Evolutionary conservation across 495 filamentous ascomycete genomes (phyloP).

Genomic region (Lasiosphaeria hispida): DNA sequence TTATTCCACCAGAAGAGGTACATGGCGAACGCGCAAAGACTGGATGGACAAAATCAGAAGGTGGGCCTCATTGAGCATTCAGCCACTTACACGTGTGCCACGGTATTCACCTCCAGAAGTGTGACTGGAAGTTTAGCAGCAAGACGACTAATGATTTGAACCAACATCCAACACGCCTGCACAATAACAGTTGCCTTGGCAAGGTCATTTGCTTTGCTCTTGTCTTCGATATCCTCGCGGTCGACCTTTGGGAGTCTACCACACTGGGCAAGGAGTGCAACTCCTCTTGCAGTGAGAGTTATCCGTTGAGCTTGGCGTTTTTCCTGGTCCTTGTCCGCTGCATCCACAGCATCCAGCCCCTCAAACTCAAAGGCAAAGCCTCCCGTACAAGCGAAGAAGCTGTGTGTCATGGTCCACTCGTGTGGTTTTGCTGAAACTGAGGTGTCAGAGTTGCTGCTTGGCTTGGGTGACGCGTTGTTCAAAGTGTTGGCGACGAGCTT

Average conservation of each 20-base stretch:
- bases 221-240: slow-evolving; percentile 11
- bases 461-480: not conserved
- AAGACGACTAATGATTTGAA: slow-evolving; percentile 27
- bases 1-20: slow-evolving; percentile 6
- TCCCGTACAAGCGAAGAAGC: slow-evolving; percentile 6
- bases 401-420: slow-evolving; percentile 5
- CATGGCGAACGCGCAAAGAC: not conserved
- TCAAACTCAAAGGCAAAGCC: slow-evolving; percentile 1
- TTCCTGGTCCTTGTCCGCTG: not conserved
- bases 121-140: slow-evolving; percentile 23
- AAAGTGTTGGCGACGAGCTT: not conserved
- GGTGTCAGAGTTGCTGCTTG: not conserved
- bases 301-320: not conserved
- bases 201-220: slow-evolving; percentile 18
- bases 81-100: slow-evolving; percentile 2
- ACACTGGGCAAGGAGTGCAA: slow-evolving; percentile 1
- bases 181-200: slow-evolving; percentile 16
- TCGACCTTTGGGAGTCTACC: slow-evolving; percentile 4
- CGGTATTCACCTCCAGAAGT: slow-evolving; percentile 38
- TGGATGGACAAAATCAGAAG: not conserved
- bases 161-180: slow-evolving; percentile 36
- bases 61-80: too few relatives aligned
- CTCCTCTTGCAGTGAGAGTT: not conserved
- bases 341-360: not conserved
- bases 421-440: not conserved